Base-by-base conservation (phyloP, 805 yeast genomes). In the Peterozyma toletana region DNA sequence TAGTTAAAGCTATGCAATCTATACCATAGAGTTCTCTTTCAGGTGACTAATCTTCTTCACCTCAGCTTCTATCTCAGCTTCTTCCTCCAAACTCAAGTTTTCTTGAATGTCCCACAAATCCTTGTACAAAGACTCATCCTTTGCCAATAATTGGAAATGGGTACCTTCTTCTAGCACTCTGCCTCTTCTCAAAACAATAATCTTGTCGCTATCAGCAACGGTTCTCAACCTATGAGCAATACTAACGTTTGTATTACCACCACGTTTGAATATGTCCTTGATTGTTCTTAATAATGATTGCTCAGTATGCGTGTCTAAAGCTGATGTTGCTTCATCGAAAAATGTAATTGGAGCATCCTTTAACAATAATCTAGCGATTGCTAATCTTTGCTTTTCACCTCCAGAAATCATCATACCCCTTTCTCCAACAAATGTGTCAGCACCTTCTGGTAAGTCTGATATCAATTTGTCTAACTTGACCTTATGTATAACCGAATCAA, bases 331-430 rank as follows among this genome's bases (percentile, higher is more conserved):
- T 58, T 93, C 99, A 58, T 93, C 99, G 53, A 93, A 90, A 61
- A 93, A 91, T 44, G 95, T 85, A 40, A 93, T 87, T 27, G 93
- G 91, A 0, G 97, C 79, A 50, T 78, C 73, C 62, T 93, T 93
- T 52, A 93, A 65, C 37, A 93, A 62, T n/a, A 93, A 77, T 50
- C 99, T 73, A 1, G 97, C 93, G 51, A 93, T 88, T 0, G 99
- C 98, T 37, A 93, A 69, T 49, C 99, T 70, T 64, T 93, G 99
- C 60, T 93, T 90, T 60, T 93, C 99, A 48, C 99, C 99, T n/a
- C 99, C 99, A 21, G 96, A 88, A 39, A 93, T 90, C 99, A 93
- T 93, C 75, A 93, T 74, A n/a, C 99, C 99, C 57, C 95, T 71
- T 62, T 93, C 99, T 40, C 99, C 99, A 14, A 93, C 99, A 46